These are phyloP conservation scores for Lactarius deliciosus DNA, from an alignment of 768 basidiomycete species.

Conservation along the genomic window DNA sequence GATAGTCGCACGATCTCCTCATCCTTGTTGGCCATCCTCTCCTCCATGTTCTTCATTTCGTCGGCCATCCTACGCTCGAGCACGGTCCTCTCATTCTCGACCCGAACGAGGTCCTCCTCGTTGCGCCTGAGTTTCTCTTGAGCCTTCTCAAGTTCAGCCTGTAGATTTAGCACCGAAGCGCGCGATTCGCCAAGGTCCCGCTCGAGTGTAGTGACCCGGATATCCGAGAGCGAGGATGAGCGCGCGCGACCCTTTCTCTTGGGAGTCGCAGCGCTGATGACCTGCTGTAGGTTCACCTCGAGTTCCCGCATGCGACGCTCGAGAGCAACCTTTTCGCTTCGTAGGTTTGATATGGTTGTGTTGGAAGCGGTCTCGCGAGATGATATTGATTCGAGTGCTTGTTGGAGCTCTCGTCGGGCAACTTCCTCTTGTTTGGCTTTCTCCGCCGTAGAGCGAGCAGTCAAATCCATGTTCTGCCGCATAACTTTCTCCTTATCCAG, in stretches of 20 bases:
- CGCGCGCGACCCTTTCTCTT: slow-evolving; percentile 42
- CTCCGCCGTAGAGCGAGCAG: slow-evolving; percentile 19
- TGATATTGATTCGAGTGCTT: slow-evolving; percentile 26
- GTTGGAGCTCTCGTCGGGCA: slow-evolving; percentile 25
- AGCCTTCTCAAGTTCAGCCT: slow-evolving; percentile 42
- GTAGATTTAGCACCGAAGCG: slow-evolving; percentile 45
- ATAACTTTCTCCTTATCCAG: slow-evolving; percentile 26
- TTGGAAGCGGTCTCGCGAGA: slow-evolving; percentile 20
- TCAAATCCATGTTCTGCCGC: slow-evolving; percentile 26
- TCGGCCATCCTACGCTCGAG: slow-evolving; percentile 47
- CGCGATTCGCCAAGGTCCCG: slow-evolving; percentile 53
- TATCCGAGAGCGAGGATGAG: slow-evolving; percentile 58
- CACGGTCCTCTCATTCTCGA: slow-evolving; percentile 61
- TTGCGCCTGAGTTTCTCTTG: slow-evolving; percentile 49
- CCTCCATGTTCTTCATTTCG: slow-evolving; percentile 47
- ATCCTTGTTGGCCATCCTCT: slow-evolving; percentile 52
- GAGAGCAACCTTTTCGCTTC: slow-evolving; percentile 56
- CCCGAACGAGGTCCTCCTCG: slow-evolving; percentile 49
- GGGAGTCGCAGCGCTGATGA: slow-evolving; percentile 37
- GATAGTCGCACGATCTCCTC: slow-evolving; percentile 54
- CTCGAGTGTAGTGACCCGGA: slow-evolving; percentile 52
- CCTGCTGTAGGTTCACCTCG: slow-evolving; percentile 44
- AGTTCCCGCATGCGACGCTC: slow-evolving; percentile 62
- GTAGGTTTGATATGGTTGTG: slow-evolving; percentile 36
- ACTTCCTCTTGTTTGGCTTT: slow-evolving; percentile 24